These are phyloP conservation scores for Termitomyces sp. DNA, from an alignment of 768 basidiomycete species.

Conservation along the genomic window DNA sequence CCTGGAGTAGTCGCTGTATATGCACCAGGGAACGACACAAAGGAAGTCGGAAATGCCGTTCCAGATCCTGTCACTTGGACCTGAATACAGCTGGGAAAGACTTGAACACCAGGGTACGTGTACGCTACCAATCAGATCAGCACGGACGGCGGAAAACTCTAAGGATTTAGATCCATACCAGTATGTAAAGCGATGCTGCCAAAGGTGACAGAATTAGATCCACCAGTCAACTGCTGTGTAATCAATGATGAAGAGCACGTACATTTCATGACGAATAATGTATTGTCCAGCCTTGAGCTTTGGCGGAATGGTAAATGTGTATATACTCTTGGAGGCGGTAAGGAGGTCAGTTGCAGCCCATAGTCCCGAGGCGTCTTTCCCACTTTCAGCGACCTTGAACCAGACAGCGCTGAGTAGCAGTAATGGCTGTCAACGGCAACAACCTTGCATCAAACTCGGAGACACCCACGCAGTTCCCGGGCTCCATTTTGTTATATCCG, in stretches of 20 bases:
- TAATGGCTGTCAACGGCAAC: neutral
- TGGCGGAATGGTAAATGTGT: conserved; percentile 41
- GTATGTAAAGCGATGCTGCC: conserved; percentile 35
- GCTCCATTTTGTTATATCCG: conserved; percentile 36
- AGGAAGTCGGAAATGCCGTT: conserved; percentile 34
- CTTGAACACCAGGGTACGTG: conserved; percentile 36
- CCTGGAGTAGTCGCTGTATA: conserved; percentile 32
- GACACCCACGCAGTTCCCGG: conserved; percentile 30
- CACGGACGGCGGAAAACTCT: neutral
- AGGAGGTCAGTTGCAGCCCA: conserved; percentile 42
- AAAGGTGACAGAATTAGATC: neutral
- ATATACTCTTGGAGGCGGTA: conserved; percentile 33
- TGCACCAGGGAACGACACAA: conserved; percentile 47
- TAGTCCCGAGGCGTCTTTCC: conserved; percentile 37
- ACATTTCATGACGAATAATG: conserved; percentile 45
- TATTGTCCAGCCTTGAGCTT: conserved; percentile 44
- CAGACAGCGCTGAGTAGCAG: conserved; percentile 34
- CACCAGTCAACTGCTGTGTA: neutral
- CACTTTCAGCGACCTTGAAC: conserved; percentile 46
- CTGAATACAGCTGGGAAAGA: conserved; percentile 44
- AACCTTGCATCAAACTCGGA: neutral
- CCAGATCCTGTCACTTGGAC: conserved; percentile 42
- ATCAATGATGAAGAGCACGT: neutral
- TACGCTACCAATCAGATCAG: conserved; percentile 21
- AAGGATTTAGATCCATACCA: conserved; percentile 15